Evolutionary conservation across 2,329 filamentous ascomycete genomes (phyloP).

Genomic region (Phoma sp.): DNA sequence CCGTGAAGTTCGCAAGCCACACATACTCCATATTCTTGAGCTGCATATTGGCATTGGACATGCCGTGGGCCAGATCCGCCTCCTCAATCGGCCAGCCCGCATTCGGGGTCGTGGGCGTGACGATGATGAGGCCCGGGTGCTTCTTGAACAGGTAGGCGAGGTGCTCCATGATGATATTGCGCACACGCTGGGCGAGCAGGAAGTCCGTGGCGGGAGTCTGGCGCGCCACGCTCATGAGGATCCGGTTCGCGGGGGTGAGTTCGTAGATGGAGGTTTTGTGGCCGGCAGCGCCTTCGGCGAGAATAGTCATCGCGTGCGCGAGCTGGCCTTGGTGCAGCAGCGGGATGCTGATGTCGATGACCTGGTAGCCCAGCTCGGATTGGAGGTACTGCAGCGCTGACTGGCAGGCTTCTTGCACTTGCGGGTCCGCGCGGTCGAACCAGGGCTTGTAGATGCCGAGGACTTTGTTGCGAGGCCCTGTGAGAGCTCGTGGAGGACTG

Average conservation of each 20-base stretch:
- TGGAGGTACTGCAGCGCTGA: constrained; percentile 65
- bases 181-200: constrained; percentile 73
- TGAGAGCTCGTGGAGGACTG: constrained; percentile 57
- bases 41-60: constrained; percentile 74
- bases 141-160: constrained; percentile 71
- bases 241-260: constrained; percentile 70
- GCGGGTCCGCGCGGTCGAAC: constrained; percentile 71
- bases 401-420: constrained; percentile 68
- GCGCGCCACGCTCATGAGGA: constrained; percentile 69
- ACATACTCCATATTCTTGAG: constrained; percentile 85
- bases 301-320: constrained; percentile 78
- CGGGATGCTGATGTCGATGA: constrained; percentile 69
- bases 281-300: constrained; percentile 68
- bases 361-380: constrained; percentile 58
- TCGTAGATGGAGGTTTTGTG: constrained; percentile 58
- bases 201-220: constrained; percentile 73
- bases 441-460: constrained; percentile 73
- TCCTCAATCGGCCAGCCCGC: constrained; percentile 76
- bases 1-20: constrained; percentile 82
- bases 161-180: constrained; percentile 79
- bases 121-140: constrained; percentile 76
- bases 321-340: constrained; percentile 73
- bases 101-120: constrained; percentile 78
- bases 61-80: constrained; percentile 66
- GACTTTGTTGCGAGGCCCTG: constrained; percentile 57